phyloP scores from a whole-genome alignment of 129 eudicot genomes.

The Solidago caesia region DNA sequence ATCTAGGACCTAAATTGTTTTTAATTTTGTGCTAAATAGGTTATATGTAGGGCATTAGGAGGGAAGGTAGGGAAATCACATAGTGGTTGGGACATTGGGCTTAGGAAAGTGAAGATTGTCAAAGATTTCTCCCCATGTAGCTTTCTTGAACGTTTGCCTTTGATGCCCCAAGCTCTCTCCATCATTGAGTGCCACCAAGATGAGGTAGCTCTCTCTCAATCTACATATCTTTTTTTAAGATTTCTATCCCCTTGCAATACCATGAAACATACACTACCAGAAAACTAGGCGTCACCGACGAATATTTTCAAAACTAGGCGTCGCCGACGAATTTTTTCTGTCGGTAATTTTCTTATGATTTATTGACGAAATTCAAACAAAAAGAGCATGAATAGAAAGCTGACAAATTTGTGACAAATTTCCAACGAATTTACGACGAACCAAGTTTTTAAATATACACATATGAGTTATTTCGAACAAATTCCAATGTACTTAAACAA shows the following conservation, averaged over 20 bases:
- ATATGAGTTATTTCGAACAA: too few relatives aligned
- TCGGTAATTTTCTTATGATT: not conserved
- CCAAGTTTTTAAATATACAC: too few relatives aligned
- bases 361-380: too few relatives aligned
- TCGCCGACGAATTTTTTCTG: not conserved
- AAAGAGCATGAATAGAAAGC: too few relatives aligned
- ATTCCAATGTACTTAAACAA: not conserved
- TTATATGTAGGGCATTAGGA: slow-evolving; percentile 83
- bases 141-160: slow-evolving; percentile 27
- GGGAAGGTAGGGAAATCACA: slow-evolving; percentile 66
- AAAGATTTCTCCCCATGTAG: slow-evolving; percentile 41
- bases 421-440: too few relatives aligned
- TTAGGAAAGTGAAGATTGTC: slow-evolving; percentile 51
- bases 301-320: too few relatives aligned
- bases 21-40: slow-evolving; percentile 37
- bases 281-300: not conserved
- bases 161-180: slow-evolving; percentile 49
- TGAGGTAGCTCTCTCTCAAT: slow-evolving; percentile 37
- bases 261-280: too few relatives aligned
- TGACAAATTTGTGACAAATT: too few relatives aligned
- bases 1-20: not conserved
- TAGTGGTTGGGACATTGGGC: slow-evolving; percentile 85
- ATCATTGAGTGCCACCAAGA: slow-evolving; percentile 90
- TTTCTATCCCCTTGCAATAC: not conserved
- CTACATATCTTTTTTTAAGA: not conserved